These are phyloP conservation scores for Beverwykella pulmonaria DNA, from an alignment of 495 filamentous ascomycete species.

Conservation along the genomic window DNA sequence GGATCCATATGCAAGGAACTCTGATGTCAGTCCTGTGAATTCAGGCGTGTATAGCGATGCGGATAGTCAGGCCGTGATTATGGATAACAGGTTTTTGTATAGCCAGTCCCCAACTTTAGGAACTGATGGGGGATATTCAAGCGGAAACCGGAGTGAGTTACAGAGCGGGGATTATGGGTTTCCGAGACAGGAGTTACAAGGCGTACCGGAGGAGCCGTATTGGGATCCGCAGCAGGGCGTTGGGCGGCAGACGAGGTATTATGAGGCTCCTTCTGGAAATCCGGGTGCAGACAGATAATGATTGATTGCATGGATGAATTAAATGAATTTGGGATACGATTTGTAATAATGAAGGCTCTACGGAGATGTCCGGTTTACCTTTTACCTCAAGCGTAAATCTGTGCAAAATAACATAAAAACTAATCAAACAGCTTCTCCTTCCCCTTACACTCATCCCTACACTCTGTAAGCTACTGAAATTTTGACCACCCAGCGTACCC, in stretches of 20 bases:
- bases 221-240: background rate
- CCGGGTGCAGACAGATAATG: background rate
- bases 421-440: no score
- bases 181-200: conserved; percentile 7
- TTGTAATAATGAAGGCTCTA: no score
- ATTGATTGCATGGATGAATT: no score
- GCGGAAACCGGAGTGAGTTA: conserved; percentile 2
- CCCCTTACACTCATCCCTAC: no score
- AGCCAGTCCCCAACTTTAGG: background rate
- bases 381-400: no score
- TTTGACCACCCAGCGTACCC: background rate
- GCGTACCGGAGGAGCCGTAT: conserved; percentile 4
- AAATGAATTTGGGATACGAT: no score
- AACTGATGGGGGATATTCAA: background rate
- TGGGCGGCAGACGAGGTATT: background rate
- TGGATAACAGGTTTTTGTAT: background rate
- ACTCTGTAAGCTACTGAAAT: background rate
- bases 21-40: background rate
- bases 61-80: background rate
- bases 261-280: background rate
- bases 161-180: conserved; percentile 6
- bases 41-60: conserved; percentile 5
- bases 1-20: background rate
- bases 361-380: no score
- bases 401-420: no score